These are phyloP conservation scores for Russula griseocarnosa DNA, from an alignment of 768 basidiomycete species.

Conservation along the genomic window DNA sequence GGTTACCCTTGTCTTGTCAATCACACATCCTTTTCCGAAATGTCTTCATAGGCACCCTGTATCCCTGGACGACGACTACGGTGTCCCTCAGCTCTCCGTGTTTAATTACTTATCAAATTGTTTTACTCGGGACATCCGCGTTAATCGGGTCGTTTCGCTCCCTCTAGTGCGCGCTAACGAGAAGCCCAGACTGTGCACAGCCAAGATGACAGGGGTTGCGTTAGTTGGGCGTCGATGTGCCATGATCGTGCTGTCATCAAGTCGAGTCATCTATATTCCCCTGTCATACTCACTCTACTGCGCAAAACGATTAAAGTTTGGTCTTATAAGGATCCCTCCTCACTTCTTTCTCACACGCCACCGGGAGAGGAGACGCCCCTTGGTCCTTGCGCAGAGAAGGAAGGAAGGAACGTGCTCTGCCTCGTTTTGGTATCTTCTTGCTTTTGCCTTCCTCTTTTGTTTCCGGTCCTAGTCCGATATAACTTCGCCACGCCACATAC, in stretches of 20 bases:
- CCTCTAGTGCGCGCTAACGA: neutral
- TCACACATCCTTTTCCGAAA: neutral
- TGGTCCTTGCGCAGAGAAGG: neutral
- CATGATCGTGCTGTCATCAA: conserved; percentile 18
- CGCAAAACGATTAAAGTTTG: conserved; percentile 18
- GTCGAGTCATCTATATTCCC: neutral
- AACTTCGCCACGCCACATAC: neutral
- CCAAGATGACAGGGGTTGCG: conserved; percentile 22
- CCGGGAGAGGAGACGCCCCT: neutral
- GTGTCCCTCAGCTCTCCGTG: neutral
- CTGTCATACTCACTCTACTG: neutral
- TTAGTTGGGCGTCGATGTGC: conserved; percentile 24
- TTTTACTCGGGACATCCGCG: neutral
- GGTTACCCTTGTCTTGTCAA: neutral
- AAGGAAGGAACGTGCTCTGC: neutral
- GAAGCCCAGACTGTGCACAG: conserved; percentile 3
- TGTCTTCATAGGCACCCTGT: neutral
- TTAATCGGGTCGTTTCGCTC: conserved; percentile 4
- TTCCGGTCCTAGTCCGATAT: neutral
- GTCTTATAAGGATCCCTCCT: conserved; percentile 3
- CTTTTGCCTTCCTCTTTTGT: conserved; percentile 1
- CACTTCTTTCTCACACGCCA: conserved; percentile 3
- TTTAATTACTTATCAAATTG: conserved; percentile 5
- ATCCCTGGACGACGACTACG: neutral
- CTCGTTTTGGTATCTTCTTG: neutral